Base-by-base conservation (phyloP, 2,329 filamentous ascomycete species). In the Penicillium sp. region DNA sequence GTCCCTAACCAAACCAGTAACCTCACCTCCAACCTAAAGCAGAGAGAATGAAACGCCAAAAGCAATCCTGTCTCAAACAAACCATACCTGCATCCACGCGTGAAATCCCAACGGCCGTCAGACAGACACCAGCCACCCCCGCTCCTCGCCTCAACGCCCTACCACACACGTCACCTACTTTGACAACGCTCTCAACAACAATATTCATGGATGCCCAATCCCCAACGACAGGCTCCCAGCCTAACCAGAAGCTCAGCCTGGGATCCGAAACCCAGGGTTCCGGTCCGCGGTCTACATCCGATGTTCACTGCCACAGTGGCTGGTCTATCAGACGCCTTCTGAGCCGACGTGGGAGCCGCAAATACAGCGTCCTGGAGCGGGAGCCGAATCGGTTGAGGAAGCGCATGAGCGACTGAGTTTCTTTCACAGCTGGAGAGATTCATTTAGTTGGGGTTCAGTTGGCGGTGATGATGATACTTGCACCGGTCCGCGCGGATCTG, bases 351-450 rank as follows among this genome's bases (percentile, higher is more conserved):
- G 44, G 59, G 21, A 66, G 60, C 45, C 60, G 63, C 42, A 53
- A 58, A 36, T 67, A 67, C 60, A 54, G 52, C 21, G 60, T 67
- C 6, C 35, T 67, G 36, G 65, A 67, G 29, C 60, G 65, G 23
- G 63, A 67, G 49, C 63, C 65, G 35, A 67, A 67, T 63, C 62
- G 65, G 25, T 27, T 67, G 49, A 50, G 63, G 43, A 67, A 67
- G 63, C 64, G 65, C 55, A 57, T 60, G 53, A 60, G 54, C 51
- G 29, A 51, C 27, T 62, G 45, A 66, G 31, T 12, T 27, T 29
- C 41, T 33, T 36, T 13, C 8, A 17, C 9, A 7, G 25, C 19
- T 27, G 12, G 25, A 44, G 17, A 3, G 10, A 44, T n/a, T 31
- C 10, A 31, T 31, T 31, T 31, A 31, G 29, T 31, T 12, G n/a